Evolutionary conservation across 2,329 filamentous ascomycete genomes (phyloP), one percentile per base, ranked within the genome.

Genomic region (Boeremia exigua): DNA sequence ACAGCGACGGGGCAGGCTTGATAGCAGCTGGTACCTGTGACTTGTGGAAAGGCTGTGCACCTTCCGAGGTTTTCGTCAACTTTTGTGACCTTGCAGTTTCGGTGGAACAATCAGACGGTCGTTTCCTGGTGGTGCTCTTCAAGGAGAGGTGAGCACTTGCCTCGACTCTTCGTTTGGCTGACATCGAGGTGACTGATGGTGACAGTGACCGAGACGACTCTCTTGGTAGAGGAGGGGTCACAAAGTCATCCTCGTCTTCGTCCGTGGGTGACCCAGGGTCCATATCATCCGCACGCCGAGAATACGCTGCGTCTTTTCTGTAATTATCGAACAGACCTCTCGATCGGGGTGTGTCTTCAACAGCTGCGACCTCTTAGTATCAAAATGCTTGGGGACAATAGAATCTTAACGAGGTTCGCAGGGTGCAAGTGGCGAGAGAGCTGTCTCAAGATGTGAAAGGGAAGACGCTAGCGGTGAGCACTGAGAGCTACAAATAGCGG

Each of bases 211-310:
- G 40, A 5, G 65, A 50, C 15, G 23, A 25, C 14, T 42, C 36
- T 29, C 42, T 67, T 32, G 68, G 66, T 3, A 69, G 71, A 14
- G 54, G 66, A 15, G 67, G 64, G 2, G 62, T 66, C 15, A 51
- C 32, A 25, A 47, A 67, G 3, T 63, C 60, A 29, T 67, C 63
- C 2, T 70, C 66, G 7, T 74, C 70, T 14, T 67, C 69, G 29
- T 73, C 71, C 2, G 72, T 75, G 1, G 69, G 59, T 6, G 68
- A 71, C 1, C 67, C 72, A 47, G 64, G 62, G 19, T 69, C 62
- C 5, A 5, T 23, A 6, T 17, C n/a, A 5, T n/a, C 36, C n/a
- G 8, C 12, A 17, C 8, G 36, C 7, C 11, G 8, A 37, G 40
- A 17, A 1, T 34, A 4, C 12, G 25, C 25, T 12, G 11, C 25